A percentile compares a stretch with the other conserved stretches of the same genome.
phyloP scores from a whole-genome alignment of 2,329 filamentous ascomycete genomes.

The Emericellopsis cladophorae region DNA sequence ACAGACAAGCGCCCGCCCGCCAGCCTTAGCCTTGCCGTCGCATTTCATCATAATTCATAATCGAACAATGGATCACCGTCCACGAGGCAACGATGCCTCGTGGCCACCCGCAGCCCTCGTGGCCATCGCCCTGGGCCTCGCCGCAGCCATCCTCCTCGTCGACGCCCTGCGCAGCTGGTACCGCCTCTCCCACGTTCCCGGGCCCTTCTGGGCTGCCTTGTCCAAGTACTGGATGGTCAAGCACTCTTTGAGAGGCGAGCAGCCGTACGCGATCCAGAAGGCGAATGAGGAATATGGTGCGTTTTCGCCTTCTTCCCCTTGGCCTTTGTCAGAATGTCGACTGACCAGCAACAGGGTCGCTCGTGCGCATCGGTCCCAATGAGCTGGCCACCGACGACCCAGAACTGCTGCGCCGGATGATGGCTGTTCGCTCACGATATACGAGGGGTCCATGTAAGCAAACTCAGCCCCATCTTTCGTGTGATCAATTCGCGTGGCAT shows the following conservation, averaged over 20 bases:
- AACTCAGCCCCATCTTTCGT: neutral
- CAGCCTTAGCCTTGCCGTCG: too few relatives aligned
- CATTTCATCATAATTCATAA: too few relatives aligned
- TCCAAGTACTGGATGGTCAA: constrained; percentile 19
- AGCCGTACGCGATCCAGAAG: constrained; percentile 12
- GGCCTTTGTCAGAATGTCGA: neutral
- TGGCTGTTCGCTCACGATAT: constrained; percentile 17
- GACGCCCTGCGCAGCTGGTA: constrained; percentile 11
- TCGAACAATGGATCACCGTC: too few relatives aligned
- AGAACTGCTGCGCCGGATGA: constrained; percentile 19
- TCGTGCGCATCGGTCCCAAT: constrained; percentile 21
- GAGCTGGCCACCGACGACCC: constrained; percentile 20
- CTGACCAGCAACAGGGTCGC: constrained; percentile 10
- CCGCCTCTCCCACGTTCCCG: constrained; percentile 19
- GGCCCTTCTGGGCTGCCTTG: constrained; percentile 17
- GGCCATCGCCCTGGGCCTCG: constrained; percentile 5
- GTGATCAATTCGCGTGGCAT: neutral
- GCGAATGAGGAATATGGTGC: constrained; percentile 13
- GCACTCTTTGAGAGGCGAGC: constrained; percentile 10
- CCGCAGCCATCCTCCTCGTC: constrained; percentile 3
- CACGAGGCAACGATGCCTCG: too few relatives aligned
- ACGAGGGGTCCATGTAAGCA: constrained; percentile 13
- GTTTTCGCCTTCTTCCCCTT: neutral
- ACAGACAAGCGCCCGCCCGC: too few relatives aligned
- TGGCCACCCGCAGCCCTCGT: neutral